These are phyloP conservation scores for Ajuga chamaepitys DNA, from an alignment of 257 asterid genomes.

Conservation along the genomic window DNA sequence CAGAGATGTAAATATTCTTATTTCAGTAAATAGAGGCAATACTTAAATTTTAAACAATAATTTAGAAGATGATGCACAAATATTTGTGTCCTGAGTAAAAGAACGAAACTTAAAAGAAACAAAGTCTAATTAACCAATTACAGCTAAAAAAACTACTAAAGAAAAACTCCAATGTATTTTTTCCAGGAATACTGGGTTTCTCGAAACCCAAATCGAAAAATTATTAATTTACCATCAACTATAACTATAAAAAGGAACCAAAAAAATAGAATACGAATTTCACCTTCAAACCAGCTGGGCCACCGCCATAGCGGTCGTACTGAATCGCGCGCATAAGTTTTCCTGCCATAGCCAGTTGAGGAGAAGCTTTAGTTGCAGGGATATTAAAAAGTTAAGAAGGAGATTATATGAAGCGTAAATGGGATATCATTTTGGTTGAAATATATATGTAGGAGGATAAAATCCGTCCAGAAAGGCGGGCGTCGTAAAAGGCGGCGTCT, in stretches of 20 bases:
- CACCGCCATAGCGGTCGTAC: constrained; percentile 69
- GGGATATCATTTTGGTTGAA: too few relatives aligned
- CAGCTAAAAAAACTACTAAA: background rate
- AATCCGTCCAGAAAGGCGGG: too few relatives aligned
- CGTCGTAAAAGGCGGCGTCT: too few relatives aligned
- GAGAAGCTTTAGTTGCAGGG: too few relatives aligned
- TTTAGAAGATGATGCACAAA: too few relatives aligned
- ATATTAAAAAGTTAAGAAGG: too few relatives aligned
- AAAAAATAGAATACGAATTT: background rate
- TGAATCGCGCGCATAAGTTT: constrained; percentile 71
- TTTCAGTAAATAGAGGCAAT: too few relatives aligned
- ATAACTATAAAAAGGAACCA: background rate
- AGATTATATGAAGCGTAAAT: too few relatives aligned
- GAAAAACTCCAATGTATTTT: background rate
- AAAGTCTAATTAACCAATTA: background rate
- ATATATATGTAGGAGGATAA: too few relatives aligned
- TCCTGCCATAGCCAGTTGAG: constrained; percentile 38
- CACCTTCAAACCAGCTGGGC: constrained; percentile 72
- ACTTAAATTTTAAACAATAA: too few relatives aligned
- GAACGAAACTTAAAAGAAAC: background rate
- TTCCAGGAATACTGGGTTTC: background rate
- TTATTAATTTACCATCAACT: background rate
- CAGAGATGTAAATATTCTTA: too few relatives aligned
- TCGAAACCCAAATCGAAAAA: background rate
- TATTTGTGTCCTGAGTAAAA: background rate